A percentile compares a stretch with the other conserved stretches of the same genome.
These are phyloP conservation scores for Verticillium nonalfalfae DNA, from an alignment of 2,329 filamentous ascomycete species.

Conservation along the genomic window DNA sequence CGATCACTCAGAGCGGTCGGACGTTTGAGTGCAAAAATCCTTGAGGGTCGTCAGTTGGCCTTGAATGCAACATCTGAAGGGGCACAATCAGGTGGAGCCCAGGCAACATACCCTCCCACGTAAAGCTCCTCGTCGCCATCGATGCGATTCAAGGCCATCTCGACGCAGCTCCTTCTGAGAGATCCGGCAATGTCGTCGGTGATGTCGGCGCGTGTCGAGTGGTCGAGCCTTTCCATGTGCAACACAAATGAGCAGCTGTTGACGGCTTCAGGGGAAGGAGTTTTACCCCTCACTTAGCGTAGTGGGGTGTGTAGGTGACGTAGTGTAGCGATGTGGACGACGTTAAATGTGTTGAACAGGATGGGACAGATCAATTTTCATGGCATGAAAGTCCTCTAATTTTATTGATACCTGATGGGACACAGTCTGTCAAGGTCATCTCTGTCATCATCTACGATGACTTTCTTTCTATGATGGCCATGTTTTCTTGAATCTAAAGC, in stretches of 20 bases:
- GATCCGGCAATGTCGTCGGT: not conserved
- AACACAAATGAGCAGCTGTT: not conserved
- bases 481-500: too few relatives aligned
- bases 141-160: slow-evolving; percentile 35
- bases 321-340: not conserved
- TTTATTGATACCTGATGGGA: too few relatives aligned
- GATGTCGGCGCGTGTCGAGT: not conserved
- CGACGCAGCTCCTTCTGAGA: slow-evolving; percentile 21
- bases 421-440: too few relatives aligned
- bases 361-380: too few relatives aligned
- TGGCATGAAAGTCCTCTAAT: too few relatives aligned
- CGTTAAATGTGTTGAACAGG: not conserved
- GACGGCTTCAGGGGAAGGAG: not conserved
- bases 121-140: slow-evolving; percentile 34
- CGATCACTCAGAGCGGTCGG: slow-evolving; percentile 62
- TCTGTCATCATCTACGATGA: too few relatives aligned
- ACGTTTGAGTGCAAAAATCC: slow-evolving; percentile 72
- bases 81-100: not conserved
- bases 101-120: slow-evolving; percentile 27
- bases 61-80: not conserved
- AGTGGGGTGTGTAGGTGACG: not conserved
- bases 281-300: not conserved
- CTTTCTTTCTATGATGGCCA: too few relatives aligned
- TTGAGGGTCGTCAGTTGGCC: slow-evolving; percentile 27
- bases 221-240: not conserved